These are phyloP conservation scores for Neurospora hispaniola DNA, from an alignment of 495 filamentous ascomycete species.

Conservation along the genomic window DNA sequence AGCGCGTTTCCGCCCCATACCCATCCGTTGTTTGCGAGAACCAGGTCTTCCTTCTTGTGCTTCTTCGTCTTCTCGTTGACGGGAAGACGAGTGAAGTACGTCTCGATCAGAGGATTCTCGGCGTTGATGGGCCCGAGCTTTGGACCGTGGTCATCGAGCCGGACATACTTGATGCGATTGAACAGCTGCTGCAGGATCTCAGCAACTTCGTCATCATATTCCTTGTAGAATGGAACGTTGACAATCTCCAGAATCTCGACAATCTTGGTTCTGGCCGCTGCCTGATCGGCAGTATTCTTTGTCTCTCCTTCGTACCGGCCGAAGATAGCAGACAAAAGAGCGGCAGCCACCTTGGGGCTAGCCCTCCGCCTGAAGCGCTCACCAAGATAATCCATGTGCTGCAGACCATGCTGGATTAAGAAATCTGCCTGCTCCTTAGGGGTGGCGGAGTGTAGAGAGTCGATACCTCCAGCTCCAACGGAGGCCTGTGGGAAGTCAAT, in stretches of 20 bases:
- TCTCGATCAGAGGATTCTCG: constrained; percentile 76
- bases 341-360: constrained; percentile 57
- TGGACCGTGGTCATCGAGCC: constrained; percentile 84
- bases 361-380: constrained; percentile 63
- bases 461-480: constrained; percentile 31
- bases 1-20: constrained; percentile 95
- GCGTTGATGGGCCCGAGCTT: constrained; percentile 70
- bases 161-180: constrained; percentile 87
- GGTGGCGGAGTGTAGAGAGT: constrained; percentile 30
- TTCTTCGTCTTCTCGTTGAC: constrained; percentile 66
- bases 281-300: constrained; percentile 32
- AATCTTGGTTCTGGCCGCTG: constrained; percentile 39
- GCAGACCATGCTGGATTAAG: constrained; percentile 47
- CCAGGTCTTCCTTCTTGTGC: constrained; percentile 65
- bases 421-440: constrained; percentile 43
- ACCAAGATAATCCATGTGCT: constrained; percentile 59
- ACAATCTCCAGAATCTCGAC: constrained; percentile 64
- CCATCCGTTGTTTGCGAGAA: constrained; percentile 95
- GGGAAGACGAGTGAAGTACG: constrained; percentile 90
- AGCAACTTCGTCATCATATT: constrained; percentile 76
- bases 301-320: constrained; percentile 51
- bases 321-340: constrained; percentile 54
- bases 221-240: constrained; percentile 78
- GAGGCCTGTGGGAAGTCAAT: constrained; percentile 35
- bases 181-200: constrained; percentile 83